Evolutionary conservation across 75 land plant species (phyloP).

Genomic region (Selaginella moellendorffii): DNA sequence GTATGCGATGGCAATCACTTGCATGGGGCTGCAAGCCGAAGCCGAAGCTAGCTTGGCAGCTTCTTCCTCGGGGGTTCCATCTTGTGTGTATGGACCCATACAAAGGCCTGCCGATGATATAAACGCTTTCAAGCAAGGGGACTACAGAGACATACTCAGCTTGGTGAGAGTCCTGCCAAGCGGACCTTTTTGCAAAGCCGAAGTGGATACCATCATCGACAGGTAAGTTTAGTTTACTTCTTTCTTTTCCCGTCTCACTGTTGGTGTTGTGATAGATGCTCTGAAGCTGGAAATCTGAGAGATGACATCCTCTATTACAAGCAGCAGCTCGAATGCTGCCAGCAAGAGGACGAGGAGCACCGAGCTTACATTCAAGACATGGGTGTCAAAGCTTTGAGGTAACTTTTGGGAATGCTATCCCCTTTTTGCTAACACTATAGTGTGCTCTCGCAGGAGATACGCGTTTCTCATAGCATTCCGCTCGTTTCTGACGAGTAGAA

Average conservation of each 20-base stretch:
- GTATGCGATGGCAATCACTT: conserved; percentile 92
- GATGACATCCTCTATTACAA: conserved; percentile 58
- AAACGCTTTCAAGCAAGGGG: conserved; percentile 61
- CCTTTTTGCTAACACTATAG: background rate
- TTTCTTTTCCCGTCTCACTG: background rate
- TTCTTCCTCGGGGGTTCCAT: conserved; percentile 14
- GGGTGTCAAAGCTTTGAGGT: conserved; percentile 95
- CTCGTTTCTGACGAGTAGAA: conserved; percentile 58
- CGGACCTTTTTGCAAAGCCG: conserved; percentile 84
- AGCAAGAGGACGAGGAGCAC: conserved; percentile 38
- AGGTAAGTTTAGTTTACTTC: conserved; percentile 34
- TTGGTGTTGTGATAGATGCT: conserved; percentile 38
- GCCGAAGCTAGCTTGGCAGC: conserved; percentile 19
- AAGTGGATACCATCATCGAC: conserved; percentile 69
- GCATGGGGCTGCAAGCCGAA: conserved; percentile 53
- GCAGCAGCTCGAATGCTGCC: conserved; percentile 39
- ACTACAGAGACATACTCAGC: conserved; percentile 84
- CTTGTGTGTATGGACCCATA: conserved; percentile 12
- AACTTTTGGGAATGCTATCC: conserved; percentile 5
- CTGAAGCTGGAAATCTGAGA: conserved; percentile 76
- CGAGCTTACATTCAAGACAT: conserved; percentile 47
- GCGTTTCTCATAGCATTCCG: conserved; percentile 80
- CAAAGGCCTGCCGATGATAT: conserved; percentile 26
- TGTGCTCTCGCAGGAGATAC: conserved; percentile 64
- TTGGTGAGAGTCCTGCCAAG: conserved; percentile 63